These are phyloP conservation scores for Geotrichum cucujoidarum DNA, from an alignment of 1,139 yeast genomes.

Conservation along the genomic window DNA sequence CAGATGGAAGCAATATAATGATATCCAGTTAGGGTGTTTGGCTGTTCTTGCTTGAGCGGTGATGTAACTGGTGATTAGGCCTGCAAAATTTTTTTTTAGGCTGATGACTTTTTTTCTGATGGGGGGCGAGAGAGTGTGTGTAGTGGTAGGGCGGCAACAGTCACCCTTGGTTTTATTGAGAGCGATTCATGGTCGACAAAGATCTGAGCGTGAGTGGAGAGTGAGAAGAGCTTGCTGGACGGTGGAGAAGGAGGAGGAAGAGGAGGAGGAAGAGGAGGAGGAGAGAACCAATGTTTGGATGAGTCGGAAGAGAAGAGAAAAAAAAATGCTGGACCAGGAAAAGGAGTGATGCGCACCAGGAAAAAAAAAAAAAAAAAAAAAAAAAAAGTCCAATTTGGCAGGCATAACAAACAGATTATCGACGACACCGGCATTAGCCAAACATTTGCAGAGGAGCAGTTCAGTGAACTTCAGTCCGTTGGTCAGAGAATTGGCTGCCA, in stretches of 20 bases:
- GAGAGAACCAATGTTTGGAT: neutral
- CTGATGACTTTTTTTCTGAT: neutral
- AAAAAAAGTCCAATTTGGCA: constrained; percentile 1
- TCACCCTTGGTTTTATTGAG: constrained; percentile 3
- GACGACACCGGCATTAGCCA: neutral
- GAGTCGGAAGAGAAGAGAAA: neutral
- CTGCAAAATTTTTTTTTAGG: too few species aligned
- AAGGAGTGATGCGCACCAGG: too few species aligned
- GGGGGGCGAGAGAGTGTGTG: neutral
- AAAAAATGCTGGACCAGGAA: too few species aligned
- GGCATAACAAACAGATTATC: neutral
- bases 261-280: constrained; percentile 1
- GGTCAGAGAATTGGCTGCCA: too few species aligned
- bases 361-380: constrained; percentile 2
- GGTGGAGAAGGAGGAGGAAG: neutral
- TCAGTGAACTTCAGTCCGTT: too few species aligned
- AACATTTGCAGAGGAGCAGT: neutral
- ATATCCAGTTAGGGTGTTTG: too few species aligned
- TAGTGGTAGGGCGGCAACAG: neutral
- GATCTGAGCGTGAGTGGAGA: neutral
- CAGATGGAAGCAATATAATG: too few species aligned
- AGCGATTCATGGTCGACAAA: constrained; percentile 3
- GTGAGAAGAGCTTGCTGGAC: neutral
- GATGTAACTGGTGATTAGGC: too few species aligned
- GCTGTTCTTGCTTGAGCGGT: too few species aligned